A percentile compares a stretch with the other conserved stretches of the same genome.
Evolutionary conservation across 2,329 filamentous ascomycete species (phyloP).

Genomic region (Diaporthe capsici): DNA sequence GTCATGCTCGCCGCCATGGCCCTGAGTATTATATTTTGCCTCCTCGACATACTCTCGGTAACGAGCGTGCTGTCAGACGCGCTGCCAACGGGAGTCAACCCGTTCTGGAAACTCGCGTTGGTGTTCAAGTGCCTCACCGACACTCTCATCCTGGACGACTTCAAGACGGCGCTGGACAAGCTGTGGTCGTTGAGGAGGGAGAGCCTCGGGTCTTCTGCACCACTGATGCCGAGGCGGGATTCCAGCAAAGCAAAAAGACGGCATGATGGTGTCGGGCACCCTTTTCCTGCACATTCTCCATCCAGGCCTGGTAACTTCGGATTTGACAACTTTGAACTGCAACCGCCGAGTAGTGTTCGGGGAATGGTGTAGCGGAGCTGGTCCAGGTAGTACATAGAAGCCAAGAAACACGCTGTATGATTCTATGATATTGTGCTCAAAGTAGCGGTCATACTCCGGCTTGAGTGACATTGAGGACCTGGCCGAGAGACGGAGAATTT

Average conservation of each 20-base stretch:
- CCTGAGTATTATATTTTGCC: constrained; percentile 71
- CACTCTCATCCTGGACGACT: constrained; percentile 76
- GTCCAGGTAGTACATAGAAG: background rate
- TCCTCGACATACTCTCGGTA: constrained; percentile 73
- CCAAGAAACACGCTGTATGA: background rate
- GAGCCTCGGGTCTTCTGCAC: constrained; percentile 1
- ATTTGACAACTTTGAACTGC: constrained; percentile 25
- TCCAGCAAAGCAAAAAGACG: background rate
- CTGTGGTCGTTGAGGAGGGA: constrained; percentile 37
- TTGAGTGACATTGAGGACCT: background rate
- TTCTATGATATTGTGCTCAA: background rate
- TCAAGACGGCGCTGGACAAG: constrained; percentile 70
- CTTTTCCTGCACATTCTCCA: constrained; percentile 8
- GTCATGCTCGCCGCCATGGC: constrained; percentile 73
- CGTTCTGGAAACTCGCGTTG: constrained; percentile 74
- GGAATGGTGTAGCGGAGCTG: background rate
- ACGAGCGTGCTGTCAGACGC: constrained; percentile 58
- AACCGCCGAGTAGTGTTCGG: constrained; percentile 25
- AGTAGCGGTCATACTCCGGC: no score
- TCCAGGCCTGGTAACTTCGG: background rate
- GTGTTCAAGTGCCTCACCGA: constrained; percentile 79
- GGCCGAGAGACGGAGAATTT: background rate
- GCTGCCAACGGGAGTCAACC: constrained; percentile 67
- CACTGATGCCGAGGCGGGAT: background rate
- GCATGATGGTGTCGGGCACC: constrained; percentile 21